Percentiles rank a stretch among this genome's conserved stretches.
Conservation (phyloP, 192 early-diverging fungal genomes). For the Lobosporangium transversale region DNA sequence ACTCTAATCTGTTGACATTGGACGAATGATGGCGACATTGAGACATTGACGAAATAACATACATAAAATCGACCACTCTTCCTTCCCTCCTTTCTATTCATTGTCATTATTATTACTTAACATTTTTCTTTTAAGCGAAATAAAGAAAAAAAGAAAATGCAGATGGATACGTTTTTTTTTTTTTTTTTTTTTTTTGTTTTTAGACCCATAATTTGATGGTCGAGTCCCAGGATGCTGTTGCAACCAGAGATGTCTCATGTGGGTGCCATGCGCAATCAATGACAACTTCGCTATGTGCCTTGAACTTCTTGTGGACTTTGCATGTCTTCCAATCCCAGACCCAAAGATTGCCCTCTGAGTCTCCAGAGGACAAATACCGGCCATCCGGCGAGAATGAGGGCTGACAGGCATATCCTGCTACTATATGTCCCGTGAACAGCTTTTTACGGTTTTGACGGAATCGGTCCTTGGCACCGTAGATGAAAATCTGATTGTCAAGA, state of each 20-base stretch:
- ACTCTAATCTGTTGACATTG: too few relatives aligned
- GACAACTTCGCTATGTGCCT: constrained; percentile 92
- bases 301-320: constrained; percentile 85
- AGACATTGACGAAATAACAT: background rate
- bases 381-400: constrained; percentile 94
- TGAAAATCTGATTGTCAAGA: constrained; percentile 95
- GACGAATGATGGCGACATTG: background rate
- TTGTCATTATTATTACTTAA: constrained; percentile 1
- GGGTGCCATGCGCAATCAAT: constrained; percentile 97
- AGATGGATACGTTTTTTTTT: too few relatives aligned
- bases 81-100: background rate
- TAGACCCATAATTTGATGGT: constrained; percentile 88
- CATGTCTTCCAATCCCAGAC: constrained; percentile 98
- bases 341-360: constrained; percentile 92
- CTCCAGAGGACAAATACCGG: constrained; percentile 86
- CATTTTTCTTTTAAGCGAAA: too few relatives aligned
- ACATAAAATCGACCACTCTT: background rate
- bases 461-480: constrained; percentile 87
- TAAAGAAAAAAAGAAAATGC: too few relatives aligned
- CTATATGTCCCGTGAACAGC: constrained; percentile 89
- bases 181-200: background rate
- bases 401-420: constrained; percentile 97
- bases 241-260: constrained; percentile 90
- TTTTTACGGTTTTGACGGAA: constrained; percentile 93
- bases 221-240: constrained; percentile 96